phyloP scores from a whole-genome alignment of 306 rosid genomes.

The Vigna nakashimae region DNA sequence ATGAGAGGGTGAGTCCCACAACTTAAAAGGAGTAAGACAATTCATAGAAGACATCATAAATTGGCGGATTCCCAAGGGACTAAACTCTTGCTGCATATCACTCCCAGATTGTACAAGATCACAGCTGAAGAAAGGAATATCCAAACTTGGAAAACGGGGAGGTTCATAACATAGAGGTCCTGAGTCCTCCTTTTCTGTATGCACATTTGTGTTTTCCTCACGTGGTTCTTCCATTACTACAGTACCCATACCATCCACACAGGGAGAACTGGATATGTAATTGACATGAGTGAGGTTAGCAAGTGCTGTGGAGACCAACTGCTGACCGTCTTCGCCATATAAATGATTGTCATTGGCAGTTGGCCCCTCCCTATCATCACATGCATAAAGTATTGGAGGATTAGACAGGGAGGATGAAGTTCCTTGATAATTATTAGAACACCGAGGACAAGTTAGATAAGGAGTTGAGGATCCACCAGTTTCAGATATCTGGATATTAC shows the following conservation, averaged over 20 bases:
- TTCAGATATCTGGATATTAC: constrained; percentile 51
- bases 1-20: constrained; percentile 90
- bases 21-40: constrained; percentile 85
- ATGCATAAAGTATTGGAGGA: constrained; percentile 50
- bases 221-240: constrained; percentile 55
- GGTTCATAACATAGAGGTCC: constrained; percentile 91
- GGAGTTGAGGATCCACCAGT: constrained; percentile 48
- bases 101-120: constrained; percentile 83
- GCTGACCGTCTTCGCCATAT: constrained; percentile 58
- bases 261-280: constrained; percentile 58
- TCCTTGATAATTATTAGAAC: constrained; percentile 49
- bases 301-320: constrained; percentile 52
- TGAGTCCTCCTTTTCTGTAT: constrained; percentile 62
- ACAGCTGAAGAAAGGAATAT: constrained; percentile 92
- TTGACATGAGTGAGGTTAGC: constrained; percentile 61
- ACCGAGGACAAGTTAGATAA: constrained; percentile 51
- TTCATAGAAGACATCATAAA: constrained; percentile 90
- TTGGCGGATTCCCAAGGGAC: constrained; percentile 97
- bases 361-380: constrained; percentile 51
- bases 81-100: constrained; percentile 94
- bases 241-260: constrained; percentile 43
- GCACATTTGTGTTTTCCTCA: constrained; percentile 48
- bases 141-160: constrained; percentile 93
- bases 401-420: constrained; percentile 52
- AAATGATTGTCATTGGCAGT: constrained; percentile 54